Evolutionary conservation across 2,329 filamentous ascomycete genomes (phyloP).

Genomic region (Cyphellophora europaea): DNA sequence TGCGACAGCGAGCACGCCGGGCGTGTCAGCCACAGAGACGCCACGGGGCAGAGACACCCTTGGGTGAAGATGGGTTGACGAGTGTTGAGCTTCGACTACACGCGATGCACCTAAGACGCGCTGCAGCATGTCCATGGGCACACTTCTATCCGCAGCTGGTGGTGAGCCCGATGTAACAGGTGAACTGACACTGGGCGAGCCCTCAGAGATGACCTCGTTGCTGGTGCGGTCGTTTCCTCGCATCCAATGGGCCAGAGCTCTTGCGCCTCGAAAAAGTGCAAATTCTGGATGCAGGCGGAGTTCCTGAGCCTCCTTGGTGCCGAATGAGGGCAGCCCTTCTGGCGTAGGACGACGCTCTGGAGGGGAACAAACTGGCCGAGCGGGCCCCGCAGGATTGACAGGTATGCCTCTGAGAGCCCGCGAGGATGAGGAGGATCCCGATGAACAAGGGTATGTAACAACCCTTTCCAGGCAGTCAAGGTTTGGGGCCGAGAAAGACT

Average conservation of each 20-base stretch:
- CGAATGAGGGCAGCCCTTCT: constrained; percentile 35
- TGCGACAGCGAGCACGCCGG: constrained; percentile 25
- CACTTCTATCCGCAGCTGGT: neutral
- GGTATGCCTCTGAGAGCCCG: constrained; percentile 8
- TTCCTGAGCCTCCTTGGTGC: constrained; percentile 26
- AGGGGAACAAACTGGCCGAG: constrained; percentile 27
- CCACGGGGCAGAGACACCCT: constrained; percentile 9
- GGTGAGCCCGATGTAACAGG: neutral
- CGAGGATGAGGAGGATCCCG: constrained; percentile 3
- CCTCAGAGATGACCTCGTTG: neutral
- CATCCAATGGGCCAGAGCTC: neutral
- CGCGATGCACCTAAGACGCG: constrained; percentile 4
- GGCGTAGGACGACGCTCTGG: constrained; percentile 31
- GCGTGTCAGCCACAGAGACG: constrained; percentile 11
- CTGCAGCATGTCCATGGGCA: constrained; percentile 1
- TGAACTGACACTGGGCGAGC: neutral
- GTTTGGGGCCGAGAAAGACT: no score
- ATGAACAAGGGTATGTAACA: no score
- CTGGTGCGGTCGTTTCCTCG: neutral
- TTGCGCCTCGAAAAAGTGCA: neutral
- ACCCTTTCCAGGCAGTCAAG: no score
- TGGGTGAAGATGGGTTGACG: neutral
- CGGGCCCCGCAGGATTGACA: neutral
- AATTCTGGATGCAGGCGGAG: constrained; percentile 13
- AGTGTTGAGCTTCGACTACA: no score